A percentile compares a stretch with the other conserved stretches of the same genome.
phyloP scores from a whole-genome alignment of 495 filamentous ascomycete species.

The Hypoxylon perforatum region DNA sequence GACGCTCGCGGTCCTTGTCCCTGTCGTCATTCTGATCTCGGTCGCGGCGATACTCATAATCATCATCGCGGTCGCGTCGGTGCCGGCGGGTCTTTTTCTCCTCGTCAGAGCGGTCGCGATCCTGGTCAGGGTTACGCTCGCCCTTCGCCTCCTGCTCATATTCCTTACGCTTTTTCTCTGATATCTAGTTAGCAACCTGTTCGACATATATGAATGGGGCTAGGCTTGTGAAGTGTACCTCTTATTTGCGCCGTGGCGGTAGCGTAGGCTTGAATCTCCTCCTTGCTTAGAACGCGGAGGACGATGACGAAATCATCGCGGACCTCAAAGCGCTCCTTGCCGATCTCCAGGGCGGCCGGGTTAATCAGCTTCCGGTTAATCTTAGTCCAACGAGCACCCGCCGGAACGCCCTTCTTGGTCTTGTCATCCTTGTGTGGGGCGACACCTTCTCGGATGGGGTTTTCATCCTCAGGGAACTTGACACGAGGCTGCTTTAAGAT shows the following conservation, averaged over 20 bases:
- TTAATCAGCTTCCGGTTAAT: slow-evolving; percentile 86
- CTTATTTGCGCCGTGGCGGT: slow-evolving; percentile 78
- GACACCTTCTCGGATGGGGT: slow-evolving; percentile 86
- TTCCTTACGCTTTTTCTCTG: slow-evolving; percentile 54
- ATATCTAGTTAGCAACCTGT: slow-evolving; percentile 3
- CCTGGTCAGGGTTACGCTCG: slow-evolving; percentile 38
- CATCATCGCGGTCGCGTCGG: slow-evolving; percentile 41
- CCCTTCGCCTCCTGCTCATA: slow-evolving; percentile 45
- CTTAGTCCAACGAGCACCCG: slow-evolving; percentile 88
- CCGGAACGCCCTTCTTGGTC: slow-evolving; percentile 73
- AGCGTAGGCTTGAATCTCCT: slow-evolving; percentile 84
- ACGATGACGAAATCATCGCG: slow-evolving; percentile 87
- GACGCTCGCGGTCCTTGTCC: slow-evolving; percentile 34
- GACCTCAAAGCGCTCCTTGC: slow-evolving; percentile 84
- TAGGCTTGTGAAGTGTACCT: slow-evolving; percentile 62
- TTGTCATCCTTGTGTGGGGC: slow-evolving; percentile 87
- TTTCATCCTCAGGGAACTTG: slow-evolving; percentile 82
- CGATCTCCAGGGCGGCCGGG: slow-evolving; percentile 78
- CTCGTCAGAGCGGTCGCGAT: slow-evolving; percentile 47
- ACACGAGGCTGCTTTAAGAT: slow-evolving; percentile 77
- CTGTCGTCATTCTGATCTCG: slow-evolving; percentile 37
- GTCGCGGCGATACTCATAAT: slow-evolving; percentile 44
- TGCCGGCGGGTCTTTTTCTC: slow-evolving; percentile 43
- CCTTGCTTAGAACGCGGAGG: slow-evolving; percentile 78
- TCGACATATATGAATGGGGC: background rate